Percentiles rank a stretch among this genome's conserved stretches.
phyloP scores from a whole-genome alignment of 1,284 basidiomycete genomes.

The Neonothopanus nambi region DNA sequence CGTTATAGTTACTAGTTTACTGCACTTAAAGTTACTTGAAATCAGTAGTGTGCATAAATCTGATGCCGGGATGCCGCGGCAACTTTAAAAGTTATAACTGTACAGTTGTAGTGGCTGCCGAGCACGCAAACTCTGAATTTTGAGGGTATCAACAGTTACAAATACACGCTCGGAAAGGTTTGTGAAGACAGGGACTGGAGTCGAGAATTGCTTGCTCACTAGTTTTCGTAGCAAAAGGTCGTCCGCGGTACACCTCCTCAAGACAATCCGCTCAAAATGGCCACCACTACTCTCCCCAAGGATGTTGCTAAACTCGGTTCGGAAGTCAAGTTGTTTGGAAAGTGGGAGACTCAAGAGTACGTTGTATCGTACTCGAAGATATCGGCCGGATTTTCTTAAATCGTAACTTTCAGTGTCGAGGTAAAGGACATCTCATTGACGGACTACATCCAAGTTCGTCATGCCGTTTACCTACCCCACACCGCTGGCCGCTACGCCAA shows the following conservation, averaged over 20 bases:
- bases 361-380: conserved; percentile 35
- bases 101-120: conserved; percentile 48
- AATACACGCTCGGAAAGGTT: conserved; percentile 39
- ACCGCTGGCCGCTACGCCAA: conserved; percentile 99
- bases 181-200: conserved; percentile 19
- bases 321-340: conserved; percentile 94
- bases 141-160: conserved; percentile 44
- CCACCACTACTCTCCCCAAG: conserved; percentile 73
- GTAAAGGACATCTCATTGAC: conserved; percentile 99
- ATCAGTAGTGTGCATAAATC: too few species aligned
- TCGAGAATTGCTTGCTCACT: neutral
- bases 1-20: too few species aligned
- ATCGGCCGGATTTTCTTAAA: conserved; percentile 16
- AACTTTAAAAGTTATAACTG: conserved; percentile 24
- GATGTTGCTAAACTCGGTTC: conserved; percentile 83
- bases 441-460: conserved; percentile 99
- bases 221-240: conserved; percentile 1
- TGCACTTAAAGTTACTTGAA: too few species aligned
- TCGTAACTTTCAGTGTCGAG: conserved; percentile 70
- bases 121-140: conserved; percentile 48
- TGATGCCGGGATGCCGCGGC: too few species aligned
- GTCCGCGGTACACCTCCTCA: conserved; percentile 30
- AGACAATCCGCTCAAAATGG: conserved; percentile 50
- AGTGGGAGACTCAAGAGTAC: conserved; percentile 96
- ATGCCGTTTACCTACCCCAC: conserved; percentile 97